phyloP scores from a whole-genome alignment of 2,329 filamentous ascomycete genomes.

The Fusarium vanettenii region DNA sequence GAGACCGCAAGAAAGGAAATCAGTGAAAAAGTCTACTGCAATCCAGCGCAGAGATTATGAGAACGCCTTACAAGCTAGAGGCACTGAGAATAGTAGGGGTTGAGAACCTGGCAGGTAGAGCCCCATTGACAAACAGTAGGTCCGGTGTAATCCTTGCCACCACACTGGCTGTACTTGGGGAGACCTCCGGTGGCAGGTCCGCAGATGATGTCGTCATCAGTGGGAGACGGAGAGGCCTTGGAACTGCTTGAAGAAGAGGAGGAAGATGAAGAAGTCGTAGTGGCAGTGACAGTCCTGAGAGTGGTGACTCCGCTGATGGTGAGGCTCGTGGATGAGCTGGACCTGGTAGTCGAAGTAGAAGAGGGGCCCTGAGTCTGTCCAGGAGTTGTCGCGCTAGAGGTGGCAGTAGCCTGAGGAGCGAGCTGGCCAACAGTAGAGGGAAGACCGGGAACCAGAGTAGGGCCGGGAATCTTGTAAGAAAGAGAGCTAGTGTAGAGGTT shows the following conservation, averaged over 20 bases:
- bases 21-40: background rate
- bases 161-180: slow-evolving; percentile 38
- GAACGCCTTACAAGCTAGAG: slow-evolving; percentile 13
- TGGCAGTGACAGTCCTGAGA: slow-evolving; percentile 19
- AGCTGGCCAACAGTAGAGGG: slow-evolving; percentile 29
- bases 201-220: slow-evolving; percentile 28
- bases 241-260: slow-evolving; percentile 1
- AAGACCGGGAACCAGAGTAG: slow-evolving; percentile 39
- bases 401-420: slow-evolving; percentile 13
- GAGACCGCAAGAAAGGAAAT: background rate
- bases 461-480: slow-evolving; percentile 44
- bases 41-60: background rate
- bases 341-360: background rate
- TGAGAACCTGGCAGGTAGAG: slow-evolving; percentile 18
- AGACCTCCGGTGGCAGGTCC: slow-evolving; percentile 31
- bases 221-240: background rate
- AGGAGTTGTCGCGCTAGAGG: slow-evolving; percentile 36
- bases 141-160: slow-evolving; percentile 11
- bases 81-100: slow-evolving; percentile 35
- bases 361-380: background rate
- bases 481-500: slow-evolving; percentile 45
- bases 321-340: background rate
- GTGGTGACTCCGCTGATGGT: slow-evolving; percentile 9
- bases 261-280: background rate
- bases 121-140: slow-evolving; percentile 32